Conservation (phyloP, 108 stramenopile species). For the Cyclotella kingstonii region DNA sequence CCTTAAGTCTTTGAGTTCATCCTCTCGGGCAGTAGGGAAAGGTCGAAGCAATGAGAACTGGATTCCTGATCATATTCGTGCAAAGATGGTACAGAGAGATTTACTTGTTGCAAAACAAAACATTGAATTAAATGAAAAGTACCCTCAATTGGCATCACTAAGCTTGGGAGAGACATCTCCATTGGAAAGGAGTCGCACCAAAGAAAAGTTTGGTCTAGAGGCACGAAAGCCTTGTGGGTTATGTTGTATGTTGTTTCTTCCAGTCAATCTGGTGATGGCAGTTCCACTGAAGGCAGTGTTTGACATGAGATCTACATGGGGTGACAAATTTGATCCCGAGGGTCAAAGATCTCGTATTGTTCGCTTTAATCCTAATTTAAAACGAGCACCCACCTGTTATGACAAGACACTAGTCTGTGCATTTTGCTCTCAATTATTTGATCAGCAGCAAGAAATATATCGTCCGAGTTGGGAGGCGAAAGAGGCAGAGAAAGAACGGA, state of each 20-base stretch:
- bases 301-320: slow-evolving; percentile 26
- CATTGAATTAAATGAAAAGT: slow-evolving; percentile 1
- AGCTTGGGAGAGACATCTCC: slow-evolving; percentile 2
- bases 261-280: slow-evolving; percentile 19
- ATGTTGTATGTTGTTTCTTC: slow-evolving; percentile 17
- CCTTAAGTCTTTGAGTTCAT: not conserved
- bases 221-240: slow-evolving; percentile 3
- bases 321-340: slow-evolving; percentile 22
- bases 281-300: slow-evolving; percentile 24
- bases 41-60: slow-evolving; percentile 6
- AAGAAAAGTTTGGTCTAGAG: slow-evolving; percentile 15
- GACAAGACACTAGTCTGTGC: slow-evolving; percentile 10
- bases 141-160: not conserved
- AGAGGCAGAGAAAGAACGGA: slow-evolving; percentile 10
- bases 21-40: not conserved
- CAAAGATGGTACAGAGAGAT: slow-evolving; percentile 10
- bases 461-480: slow-evolving; percentile 14
- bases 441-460: slow-evolving; percentile 14
- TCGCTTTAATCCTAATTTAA: slow-evolving; percentile 18
- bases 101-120: slow-evolving; percentile 1
- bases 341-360: slow-evolving; percentile 1
- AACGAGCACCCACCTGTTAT: slow-evolving; percentile 13
- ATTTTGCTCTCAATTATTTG: slow-evolving; percentile 9
- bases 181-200: slow-evolving; percentile 2
- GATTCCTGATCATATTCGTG: slow-evolving; percentile 7